Evolutionary conservation across 1,139 yeast species (phyloP).

Genomic region (Saccharomyces hybrid): DNA sequence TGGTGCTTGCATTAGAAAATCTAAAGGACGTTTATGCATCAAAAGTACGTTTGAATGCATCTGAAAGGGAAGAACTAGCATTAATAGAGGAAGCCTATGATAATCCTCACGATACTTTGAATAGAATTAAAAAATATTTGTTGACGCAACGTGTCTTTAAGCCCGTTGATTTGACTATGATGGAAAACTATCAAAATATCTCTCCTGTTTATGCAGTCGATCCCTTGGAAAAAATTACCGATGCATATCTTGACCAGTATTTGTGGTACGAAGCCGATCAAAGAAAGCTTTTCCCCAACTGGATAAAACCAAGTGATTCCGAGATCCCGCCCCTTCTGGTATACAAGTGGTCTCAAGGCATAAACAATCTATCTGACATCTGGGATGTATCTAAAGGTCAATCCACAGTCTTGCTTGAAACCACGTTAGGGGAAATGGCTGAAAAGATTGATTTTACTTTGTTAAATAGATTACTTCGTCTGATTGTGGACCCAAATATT

Average conservation of each 20-base stretch:
- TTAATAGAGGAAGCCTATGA: constrained; percentile 94
- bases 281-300: constrained; percentile 80
- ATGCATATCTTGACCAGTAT: constrained; percentile 92
- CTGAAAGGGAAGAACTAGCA: constrained; percentile 88
- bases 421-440: constrained; percentile 58
- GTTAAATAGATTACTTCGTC: constrained; percentile 67
- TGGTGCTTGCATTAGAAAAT: constrained; percentile 82
- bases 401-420: constrained; percentile 76
- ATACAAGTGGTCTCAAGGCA: constrained; percentile 94
- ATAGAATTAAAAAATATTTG: constrained; percentile 72
- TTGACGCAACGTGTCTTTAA: constrained; percentile 88
- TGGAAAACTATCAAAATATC: constrained; percentile 80
- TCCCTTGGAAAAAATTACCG: constrained; percentile 91
- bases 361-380: constrained; percentile 66
- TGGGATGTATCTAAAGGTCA: constrained; percentile 77
- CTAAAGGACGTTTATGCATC: constrained; percentile 76
- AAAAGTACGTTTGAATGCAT: constrained; percentile 75
- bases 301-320: constrained; percentile 93
- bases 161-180: constrained; percentile 81
- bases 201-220: constrained; percentile 84
- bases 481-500: constrained; percentile 80
- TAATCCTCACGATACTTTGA: constrained; percentile 88
- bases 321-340: constrained; percentile 89
- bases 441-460: constrained; percentile 87
- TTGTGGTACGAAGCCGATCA: constrained; percentile 94